A percentile compares a stretch with the other conserved stretches of the same genome.
These are phyloP conservation scores for Chrysanthemum makinoi DNA, from an alignment of 129 eudicot genomes.

Conservation along the genomic window DNA sequence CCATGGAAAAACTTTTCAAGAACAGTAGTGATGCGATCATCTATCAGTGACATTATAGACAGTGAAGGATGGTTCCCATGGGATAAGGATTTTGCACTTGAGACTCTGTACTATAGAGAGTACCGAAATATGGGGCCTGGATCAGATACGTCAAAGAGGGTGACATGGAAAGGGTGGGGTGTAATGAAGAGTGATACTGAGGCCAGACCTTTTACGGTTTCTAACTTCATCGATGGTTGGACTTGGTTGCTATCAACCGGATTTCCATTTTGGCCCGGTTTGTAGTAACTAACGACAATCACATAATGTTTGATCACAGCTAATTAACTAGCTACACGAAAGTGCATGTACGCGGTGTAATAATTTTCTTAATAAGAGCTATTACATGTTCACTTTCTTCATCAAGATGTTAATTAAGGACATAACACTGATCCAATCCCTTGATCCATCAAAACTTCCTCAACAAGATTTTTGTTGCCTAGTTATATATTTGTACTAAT, in stretches of 20 bases:
- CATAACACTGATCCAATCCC: no score
- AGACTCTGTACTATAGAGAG: conserved; percentile 56
- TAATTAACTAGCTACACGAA: no score
- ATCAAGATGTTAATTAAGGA: no score
- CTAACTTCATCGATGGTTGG: conserved; percentile 40
- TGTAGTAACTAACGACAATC: not conserved
- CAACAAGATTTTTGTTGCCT: no score
- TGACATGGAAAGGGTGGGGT: conserved; percentile 58
- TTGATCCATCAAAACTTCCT: no score
- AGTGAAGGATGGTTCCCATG: conserved; percentile 59
- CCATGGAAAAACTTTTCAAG: conserved; percentile 64
- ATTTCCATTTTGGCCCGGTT: conserved; percentile 23
- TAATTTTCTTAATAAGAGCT: no score
- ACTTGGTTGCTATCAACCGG: conserved; percentile 43
- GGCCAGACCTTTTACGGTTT: conserved; percentile 43
- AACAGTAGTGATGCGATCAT: conserved; percentile 47
- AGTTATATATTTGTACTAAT: no score
- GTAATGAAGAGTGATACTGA: conserved; percentile 29
- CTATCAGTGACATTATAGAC: conserved; percentile 33
- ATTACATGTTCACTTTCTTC: no score
- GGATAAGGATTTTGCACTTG: conserved; percentile 46
- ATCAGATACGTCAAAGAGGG: conserved; percentile 43
- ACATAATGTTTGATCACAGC: no score
- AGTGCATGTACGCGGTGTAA: no score
- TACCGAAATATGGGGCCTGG: conserved; percentile 53